These are phyloP conservation scores for Arachis stenosperma DNA, from an alignment of 306 rosid species.

Conservation along the genomic window DNA sequence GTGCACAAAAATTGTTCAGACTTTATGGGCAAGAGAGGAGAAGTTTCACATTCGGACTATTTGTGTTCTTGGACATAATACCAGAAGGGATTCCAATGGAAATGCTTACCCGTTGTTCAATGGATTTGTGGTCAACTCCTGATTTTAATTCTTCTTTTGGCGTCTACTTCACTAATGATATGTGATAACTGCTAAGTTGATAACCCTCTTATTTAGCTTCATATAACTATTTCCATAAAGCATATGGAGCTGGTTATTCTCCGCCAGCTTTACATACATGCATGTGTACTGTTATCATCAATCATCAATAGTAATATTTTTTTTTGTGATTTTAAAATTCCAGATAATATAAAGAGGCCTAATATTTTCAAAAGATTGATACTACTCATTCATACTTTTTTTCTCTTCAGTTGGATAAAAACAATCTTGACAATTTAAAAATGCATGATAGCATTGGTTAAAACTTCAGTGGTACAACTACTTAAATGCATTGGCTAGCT, in stretches of 20 bases:
- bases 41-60: conserved; percentile 74
- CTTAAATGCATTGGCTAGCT: conserved; percentile 3
- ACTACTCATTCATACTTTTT: neutral
- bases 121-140: conserved; percentile 74
- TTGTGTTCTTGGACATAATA: conserved; percentile 84
- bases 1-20: conserved; percentile 62
- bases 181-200: conserved; percentile 20
- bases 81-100: conserved; percentile 62
- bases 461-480: conserved; percentile 12
- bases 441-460: neutral
- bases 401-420: neutral
- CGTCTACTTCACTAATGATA: conserved; percentile 20
- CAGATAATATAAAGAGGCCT: neutral
- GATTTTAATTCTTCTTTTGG: conserved; percentile 33
- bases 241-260: conserved; percentile 11
- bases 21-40: conserved; percentile 62
- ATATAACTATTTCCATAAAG: neutral
- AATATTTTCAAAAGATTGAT: neutral
- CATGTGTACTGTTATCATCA: neutral
- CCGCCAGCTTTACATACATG: conserved; percentile 12
- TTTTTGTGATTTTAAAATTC: neutral
- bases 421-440: neutral
- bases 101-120: conserved; percentile 61
- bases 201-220: conserved; percentile 5
- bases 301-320: neutral